Evolutionary conservation across 768 basidiomycete genomes (phyloP).

Genomic region (Pulveroboletus sp.): DNA sequence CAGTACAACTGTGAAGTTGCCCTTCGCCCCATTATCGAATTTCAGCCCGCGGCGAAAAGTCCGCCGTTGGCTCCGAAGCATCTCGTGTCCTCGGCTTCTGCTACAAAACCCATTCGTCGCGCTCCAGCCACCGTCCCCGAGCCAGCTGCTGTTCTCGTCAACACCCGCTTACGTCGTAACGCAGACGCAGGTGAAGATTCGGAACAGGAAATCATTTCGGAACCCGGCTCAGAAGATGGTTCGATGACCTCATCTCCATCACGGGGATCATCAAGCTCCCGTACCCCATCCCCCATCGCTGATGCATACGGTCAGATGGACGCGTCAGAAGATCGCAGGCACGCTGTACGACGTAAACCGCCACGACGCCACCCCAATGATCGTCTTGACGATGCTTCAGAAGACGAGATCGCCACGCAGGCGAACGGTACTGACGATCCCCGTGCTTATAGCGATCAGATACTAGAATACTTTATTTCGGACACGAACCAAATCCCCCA

Average conservation of each 20-base stretch:
- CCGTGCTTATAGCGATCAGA: slow-evolving; percentile 87
- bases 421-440: slow-evolving; percentile 49
- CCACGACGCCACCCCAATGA: slow-evolving; percentile 46
- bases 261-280: slow-evolving; percentile 81
- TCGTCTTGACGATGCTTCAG: slow-evolving; percentile 42
- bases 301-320: slow-evolving; percentile 35
- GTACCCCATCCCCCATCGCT: slow-evolving; percentile 85
- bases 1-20: slow-evolving; percentile 90
- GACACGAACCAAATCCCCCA: slow-evolving; percentile 90
- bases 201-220: slow-evolving; percentile 61
- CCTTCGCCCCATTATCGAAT: slow-evolving; percentile 92
- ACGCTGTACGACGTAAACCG: slow-evolving; percentile 44
- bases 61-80: slow-evolving; percentile 97
- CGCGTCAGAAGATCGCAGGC: slow-evolving; percentile 24
- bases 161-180: slow-evolving; percentile 59
- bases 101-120: slow-evolving; percentile 31
- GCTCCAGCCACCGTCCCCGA: slow-evolving; percentile 16
- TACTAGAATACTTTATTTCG: slow-evolving; percentile 97
- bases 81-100: slow-evolving; percentile 65
- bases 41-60: slow-evolving; percentile 82
- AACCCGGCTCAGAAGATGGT: slow-evolving; percentile 77
- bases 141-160: slow-evolving; percentile 25
- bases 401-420: slow-evolving; percentile 37
- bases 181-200: slow-evolving; percentile 51
- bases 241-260: slow-evolving; percentile 90